phyloP scores from a whole-genome alignment of 1,139 yeast genomes.

The Pichiaceae sp. region DNA sequence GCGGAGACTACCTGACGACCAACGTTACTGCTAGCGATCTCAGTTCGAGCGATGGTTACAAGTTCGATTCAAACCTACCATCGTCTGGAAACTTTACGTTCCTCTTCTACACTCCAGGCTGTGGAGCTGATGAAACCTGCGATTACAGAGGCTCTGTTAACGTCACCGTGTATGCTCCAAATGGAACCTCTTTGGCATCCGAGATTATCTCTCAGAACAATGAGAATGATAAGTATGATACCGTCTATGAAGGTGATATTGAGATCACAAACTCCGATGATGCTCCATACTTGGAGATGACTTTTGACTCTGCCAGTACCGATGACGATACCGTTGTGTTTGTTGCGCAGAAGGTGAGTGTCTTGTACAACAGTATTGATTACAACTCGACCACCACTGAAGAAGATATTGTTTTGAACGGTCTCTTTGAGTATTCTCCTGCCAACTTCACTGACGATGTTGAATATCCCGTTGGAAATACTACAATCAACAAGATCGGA shows the following conservation, averaged over 20 bases:
- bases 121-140: conserved; percentile 65
- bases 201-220: conserved; percentile 68
- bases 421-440: conserved; percentile 74
- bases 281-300: conserved; percentile 17
- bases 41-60: conserved; percentile 36
- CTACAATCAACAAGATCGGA: conserved; percentile 61
- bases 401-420: conserved; percentile 39
- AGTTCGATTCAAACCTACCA: conserved; percentile 62
- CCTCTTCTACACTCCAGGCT: conserved; percentile 80
- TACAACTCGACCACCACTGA: conserved; percentile 9
- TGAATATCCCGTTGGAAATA: conserved; percentile 42
- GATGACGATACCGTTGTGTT: conserved; percentile 25
- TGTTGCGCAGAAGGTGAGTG: conserved; percentile 67
- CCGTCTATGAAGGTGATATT: conserved; percentile 62
- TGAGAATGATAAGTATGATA: conserved; percentile 70
- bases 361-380: conserved; percentile 47
- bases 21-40: conserved; percentile 25
- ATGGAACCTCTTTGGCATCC: conserved; percentile 33
- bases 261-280: conserved; percentile 31
- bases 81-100: conserved; percentile 71
- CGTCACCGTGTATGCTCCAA: conserved; percentile 51
- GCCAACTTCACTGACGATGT: conserved; percentile 48
- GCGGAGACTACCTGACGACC: conserved; percentile 28
- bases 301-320: conserved; percentile 10
- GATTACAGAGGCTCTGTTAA: conserved; percentile 64